phyloP scores from a whole-genome alignment of 768 basidiomycete species.

The Collybia nuda region DNA sequence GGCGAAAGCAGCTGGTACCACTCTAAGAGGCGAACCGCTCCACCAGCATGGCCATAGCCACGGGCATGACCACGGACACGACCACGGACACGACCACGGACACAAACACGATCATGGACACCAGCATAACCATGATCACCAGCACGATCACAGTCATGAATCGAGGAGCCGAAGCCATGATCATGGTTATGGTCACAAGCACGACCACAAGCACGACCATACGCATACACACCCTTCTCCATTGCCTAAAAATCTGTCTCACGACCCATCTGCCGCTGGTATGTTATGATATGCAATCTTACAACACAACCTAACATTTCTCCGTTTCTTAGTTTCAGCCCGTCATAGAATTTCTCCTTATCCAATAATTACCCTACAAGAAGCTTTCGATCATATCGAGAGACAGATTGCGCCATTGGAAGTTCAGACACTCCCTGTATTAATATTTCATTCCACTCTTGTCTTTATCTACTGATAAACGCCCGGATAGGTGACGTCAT shows the following conservation, averaged over 20 bases:
- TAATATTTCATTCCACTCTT: slow-evolving; percentile 9
- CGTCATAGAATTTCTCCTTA: slow-evolving; percentile 81
- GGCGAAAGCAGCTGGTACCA: slow-evolving; percentile 23
- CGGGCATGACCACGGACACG: slow-evolving; percentile 35
- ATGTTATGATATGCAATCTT: slow-evolving; percentile 18
- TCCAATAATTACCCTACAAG: slow-evolving; percentile 62
- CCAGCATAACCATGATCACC: slow-evolving; percentile 31
- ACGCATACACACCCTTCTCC: slow-evolving; percentile 40
- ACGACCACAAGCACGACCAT: slow-evolving; percentile 30
- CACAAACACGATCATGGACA: slow-evolving; percentile 32
- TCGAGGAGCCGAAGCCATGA: slow-evolving; percentile 32
- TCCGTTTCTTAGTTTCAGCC: slow-evolving; percentile 50
- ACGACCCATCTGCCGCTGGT: slow-evolving; percentile 72
- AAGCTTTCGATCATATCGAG: slow-evolving; percentile 60
- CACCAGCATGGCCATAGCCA: slow-evolving; percentile 29
- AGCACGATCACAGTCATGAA: slow-evolving; percentile 30
- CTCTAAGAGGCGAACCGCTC: slow-evolving; percentile 19
- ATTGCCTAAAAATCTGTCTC: slow-evolving; percentile 57
- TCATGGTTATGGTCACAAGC: slow-evolving; percentile 33
- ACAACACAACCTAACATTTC: background rate
- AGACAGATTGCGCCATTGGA: slow-evolving; percentile 44
- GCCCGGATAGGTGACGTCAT: slow-evolving; percentile 51
- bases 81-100: slow-evolving; percentile 29
- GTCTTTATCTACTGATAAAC: background rate
- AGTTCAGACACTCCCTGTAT: slow-evolving; percentile 40